A percentile compares a stretch with the other conserved stretches of the same genome.
These are phyloP conservation scores for Serendipita vermifera DNA, from an alignment of 768 basidiomycete species.

Conservation along the genomic window DNA sequence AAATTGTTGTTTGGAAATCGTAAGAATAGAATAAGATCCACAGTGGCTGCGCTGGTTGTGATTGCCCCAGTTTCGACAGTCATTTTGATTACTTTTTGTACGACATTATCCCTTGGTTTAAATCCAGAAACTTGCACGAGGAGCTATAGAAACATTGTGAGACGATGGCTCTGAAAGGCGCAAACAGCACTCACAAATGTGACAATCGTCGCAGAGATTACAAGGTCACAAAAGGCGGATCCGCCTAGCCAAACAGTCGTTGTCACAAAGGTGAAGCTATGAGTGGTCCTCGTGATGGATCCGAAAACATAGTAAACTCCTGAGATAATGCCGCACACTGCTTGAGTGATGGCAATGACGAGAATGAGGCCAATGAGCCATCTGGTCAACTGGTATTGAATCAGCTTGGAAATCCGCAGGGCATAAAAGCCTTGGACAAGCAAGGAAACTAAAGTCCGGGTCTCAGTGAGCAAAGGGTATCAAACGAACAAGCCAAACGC, in stretches of 20 bases:
- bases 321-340: background rate
- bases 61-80: background rate
- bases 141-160: background rate
- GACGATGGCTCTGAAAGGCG: background rate
- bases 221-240: background rate
- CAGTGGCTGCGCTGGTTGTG: background rate
- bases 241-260: slow-evolving; percentile 1
- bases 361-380: background rate
- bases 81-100: slow-evolving; percentile 4
- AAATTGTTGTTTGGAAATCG: background rate
- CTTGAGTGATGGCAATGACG: background rate
- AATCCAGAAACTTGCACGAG: background rate
- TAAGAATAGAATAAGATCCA: slow-evolving; percentile 2
- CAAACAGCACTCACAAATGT: background rate
- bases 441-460: background rate
- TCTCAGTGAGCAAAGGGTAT: too few relatives aligned
- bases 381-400: background rate
- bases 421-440: slow-evolving; percentile 7
- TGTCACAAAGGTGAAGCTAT: background rate
- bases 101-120: slow-evolving; percentile 4
- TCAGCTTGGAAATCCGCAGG: slow-evolving; percentile 1
- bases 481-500: too few relatives aligned
- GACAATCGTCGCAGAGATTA: background rate
- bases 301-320: slow-evolving; percentile 4
- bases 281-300: background rate